Evolutionary conservation across 2,329 filamentous ascomycete species (phyloP), one percentile per base, ranked within the genome.

Genomic region (Lasiodiplodia sp.): DNA sequence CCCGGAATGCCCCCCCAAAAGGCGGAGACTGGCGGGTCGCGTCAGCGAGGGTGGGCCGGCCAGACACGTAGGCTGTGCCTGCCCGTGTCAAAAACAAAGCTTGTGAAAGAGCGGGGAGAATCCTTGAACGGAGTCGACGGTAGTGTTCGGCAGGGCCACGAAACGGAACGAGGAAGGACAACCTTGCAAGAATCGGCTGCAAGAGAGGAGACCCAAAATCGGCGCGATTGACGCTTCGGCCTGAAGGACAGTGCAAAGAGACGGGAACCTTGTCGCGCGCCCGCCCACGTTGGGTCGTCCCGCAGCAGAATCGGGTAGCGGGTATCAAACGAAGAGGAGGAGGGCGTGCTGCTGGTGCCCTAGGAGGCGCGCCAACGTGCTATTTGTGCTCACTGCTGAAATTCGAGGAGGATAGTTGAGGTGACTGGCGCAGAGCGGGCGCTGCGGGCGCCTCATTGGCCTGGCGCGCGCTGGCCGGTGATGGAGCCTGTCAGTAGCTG

Each of bases 101-200:
- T 69, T 71, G 73, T 72, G 75, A 74, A 75, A 73, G 71, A 74
- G 75, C 76, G 77, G 75, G 75, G 77, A 78, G 75, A 75, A 74
- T 71, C 73, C 75, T 73, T 73, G 70, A 66, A 65, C 64, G 53
- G 49, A 23, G 70, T 34, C 70, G 75, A 73, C 72, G 75, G 75
- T 77, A 77, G 77, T 75, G 73, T 74, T 76, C 73, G 77, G 65
- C 65, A 67, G 65, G 65, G 65, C 66, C 52, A 51, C 66, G 66
- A 68, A 68, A 68, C 66, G 66, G 66, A 60, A 62, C 55, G 66
- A 62, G 66, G 56, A 68, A 68, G 66, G 56, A 56, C 40, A 62
- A 68, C 66, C 66, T 68, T 68, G 66, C 66, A 62, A 68, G 56
- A 53, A 62, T 68, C 66, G 66, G 56, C 44, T 23, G 66, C 55